Evolutionary conservation across 805 yeast genomes (phyloP).

Genomic region (Lachancea fermentati): DNA sequence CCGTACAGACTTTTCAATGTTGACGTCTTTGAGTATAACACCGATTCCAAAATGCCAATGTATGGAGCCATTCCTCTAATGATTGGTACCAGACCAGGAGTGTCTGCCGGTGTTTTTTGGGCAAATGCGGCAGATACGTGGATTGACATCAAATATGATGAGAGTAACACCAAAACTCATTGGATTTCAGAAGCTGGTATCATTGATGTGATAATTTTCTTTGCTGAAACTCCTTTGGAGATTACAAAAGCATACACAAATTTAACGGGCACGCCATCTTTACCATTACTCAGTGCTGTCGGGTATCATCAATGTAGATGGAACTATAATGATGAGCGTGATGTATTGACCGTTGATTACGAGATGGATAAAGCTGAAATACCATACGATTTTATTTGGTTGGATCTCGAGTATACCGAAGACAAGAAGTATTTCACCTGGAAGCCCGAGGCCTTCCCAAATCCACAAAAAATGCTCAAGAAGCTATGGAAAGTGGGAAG

Average conservation of each 20-base stretch:
- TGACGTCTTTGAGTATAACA: constrained; percentile 91
- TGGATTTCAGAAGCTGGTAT: constrained; percentile 94
- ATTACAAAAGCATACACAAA: constrained; percentile 57
- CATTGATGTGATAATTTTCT: constrained; percentile 64
- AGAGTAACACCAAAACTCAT: constrained; percentile 45
- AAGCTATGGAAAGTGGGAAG: constrained; percentile 68
- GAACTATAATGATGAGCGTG: constrained; percentile 89
- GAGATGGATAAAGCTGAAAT: constrained; percentile 68
- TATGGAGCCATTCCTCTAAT: constrained; percentile 92
- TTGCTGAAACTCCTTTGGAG: constrained; percentile 46
- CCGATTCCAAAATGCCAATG: constrained; percentile 80
- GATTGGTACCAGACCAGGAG: constrained; percentile 54
- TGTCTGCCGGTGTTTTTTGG: constrained; percentile 82
- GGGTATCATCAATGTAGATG: constrained; percentile 97
- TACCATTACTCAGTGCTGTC: constrained; percentile 74
- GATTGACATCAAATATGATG: constrained; percentile 51
- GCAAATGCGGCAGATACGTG: constrained; percentile 89
- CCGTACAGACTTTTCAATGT: constrained; percentile 91
- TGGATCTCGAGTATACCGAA: constrained; percentile 89
- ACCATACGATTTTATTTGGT: constrained; percentile 91
- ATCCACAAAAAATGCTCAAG: constrained; percentile 62
- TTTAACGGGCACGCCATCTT: constrained; percentile 63
- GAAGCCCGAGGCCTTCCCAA: constrained; percentile 68
- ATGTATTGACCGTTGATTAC: constrained; percentile 65
- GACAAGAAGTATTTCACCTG: constrained; percentile 87